Evolutionary conservation across 139 green algal species (phyloP), one percentile per base, ranked within the genome.

Genomic region (Marvania coccoides): DNA sequence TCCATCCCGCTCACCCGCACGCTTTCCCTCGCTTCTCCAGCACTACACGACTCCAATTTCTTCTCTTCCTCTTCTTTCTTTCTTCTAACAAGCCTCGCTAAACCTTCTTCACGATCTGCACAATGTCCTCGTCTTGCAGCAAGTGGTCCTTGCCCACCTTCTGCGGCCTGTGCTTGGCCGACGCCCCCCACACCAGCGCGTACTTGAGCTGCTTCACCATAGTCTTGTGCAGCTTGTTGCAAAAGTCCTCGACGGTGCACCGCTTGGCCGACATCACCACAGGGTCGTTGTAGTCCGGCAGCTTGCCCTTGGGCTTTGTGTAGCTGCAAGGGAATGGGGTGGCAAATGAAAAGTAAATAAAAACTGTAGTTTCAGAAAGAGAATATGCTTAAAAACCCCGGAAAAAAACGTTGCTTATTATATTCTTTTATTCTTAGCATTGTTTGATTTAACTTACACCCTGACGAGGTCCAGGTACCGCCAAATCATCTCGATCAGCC

Each of bases 121-220:
- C 88, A 58, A 98, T 96, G 76, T 98, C 92, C 73, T 98, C 91
- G 64, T 98, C 92, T 6, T 91, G 61, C 54, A 98, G 77, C 37
- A 88, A 60, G 63, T 98, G 92, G 29, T 98, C 92, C 73, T 92
- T 95, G 38, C 94, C 15, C 47, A 87, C 80, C 37, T 75, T 83
- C 71, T 99, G 94, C 47, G 94, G 94, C 54, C 87, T 79, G 78
- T 98, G 93, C 83, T 97, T 97, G 19, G 73, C 81, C 33, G 65
- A 86, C 13, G 73, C 73, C 10, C 92, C 92, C 91, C 91, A 98
- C 35, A 97, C 91, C 28, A 91, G 67, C 29, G 84, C 85, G 47
- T 96, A 92, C 85, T 99, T 99, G 72, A 99, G 91, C 61, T 96
- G 79, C 71, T 95, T 97, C 40, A 93, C 63, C 55, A 99, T 88